Base-by-base conservation (phyloP, 768 basidiomycete species). In the Suillus weaverae region DNA sequence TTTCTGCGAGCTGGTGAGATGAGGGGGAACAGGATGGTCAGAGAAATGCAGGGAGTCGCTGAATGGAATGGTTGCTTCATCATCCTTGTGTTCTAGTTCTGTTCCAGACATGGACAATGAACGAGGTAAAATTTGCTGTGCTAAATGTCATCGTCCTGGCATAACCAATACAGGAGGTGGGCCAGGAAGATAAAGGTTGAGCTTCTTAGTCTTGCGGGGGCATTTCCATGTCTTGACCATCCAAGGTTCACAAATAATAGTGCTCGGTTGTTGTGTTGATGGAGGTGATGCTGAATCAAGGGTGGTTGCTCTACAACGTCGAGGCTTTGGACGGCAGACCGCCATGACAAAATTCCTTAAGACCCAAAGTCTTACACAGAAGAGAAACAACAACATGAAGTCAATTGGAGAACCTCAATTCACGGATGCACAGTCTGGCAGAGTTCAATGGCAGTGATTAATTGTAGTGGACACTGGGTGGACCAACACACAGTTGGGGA, bases 151-250 rank as follows among this genome's bases (percentile, higher is more conserved):
- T 33, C n/a, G 41, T 33, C 41, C 60, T 41, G 60, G 60, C n/a
- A 61, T 38, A n/a, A 61, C 36, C 20, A 61, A 33, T 32, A 61
- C 60, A 6, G 60, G 38, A 41, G 38, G 22, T 9, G 13, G 38
- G 9, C 43, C 43, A 33, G 60, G 60, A 20, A 61, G 44, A 46
- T 61, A 61, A 11, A 61, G 44, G 44, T 46, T 46, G n/a, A 46
- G 44, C 10, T 46, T 46, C 44, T 22, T 46, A 22, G 44, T 22
- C n/a, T 46, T n/a, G 44, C 44, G 3, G 10, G 44, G 44, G 44
- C n/a, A n/a, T 46, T 46, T 46, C 46, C 46, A 46, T 22, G 7
- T 22, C n/a, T 46, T 46, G n/a, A n/a, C 46, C n/a, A 46, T 46
- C 46, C 10, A 22, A n/a, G 46, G 46, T 46, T 46, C 46, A 46